phyloP scores from a whole-genome alignment of 495 filamentous ascomycete genomes.

The Penicillium longicatenatum region DNA sequence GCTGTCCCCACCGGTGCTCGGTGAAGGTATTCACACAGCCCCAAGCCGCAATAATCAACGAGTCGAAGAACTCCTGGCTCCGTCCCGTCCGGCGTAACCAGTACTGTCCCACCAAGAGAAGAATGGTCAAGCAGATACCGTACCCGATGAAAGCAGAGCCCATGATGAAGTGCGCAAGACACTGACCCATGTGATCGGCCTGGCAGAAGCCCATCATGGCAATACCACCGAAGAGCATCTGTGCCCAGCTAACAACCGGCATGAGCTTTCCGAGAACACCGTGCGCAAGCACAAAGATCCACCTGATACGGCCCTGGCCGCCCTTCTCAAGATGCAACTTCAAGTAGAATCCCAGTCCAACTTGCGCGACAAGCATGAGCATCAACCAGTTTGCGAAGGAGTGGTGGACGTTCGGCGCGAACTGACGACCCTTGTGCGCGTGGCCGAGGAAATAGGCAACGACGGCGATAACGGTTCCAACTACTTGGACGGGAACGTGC shows the following conservation, averaged over 20 bases:
- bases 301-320: constrained; percentile 75
- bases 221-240: constrained; percentile 97
- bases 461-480: constrained; percentile 73
- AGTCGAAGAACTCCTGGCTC: constrained; percentile 98
- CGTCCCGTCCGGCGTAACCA: constrained; percentile 85
- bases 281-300: constrained; percentile 69
- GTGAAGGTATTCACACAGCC: constrained; percentile 98
- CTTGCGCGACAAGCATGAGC: constrained; percentile 73
- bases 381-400: constrained; percentile 78
- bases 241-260: constrained; percentile 85
- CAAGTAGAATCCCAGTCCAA: constrained; percentile 82
- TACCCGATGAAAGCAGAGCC: constrained; percentile 95
- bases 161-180: constrained; percentile 98
- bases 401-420: constrained; percentile 80
- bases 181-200: constrained; percentile 89
- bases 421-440: constrained; percentile 84
- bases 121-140: constrained; percentile 81
- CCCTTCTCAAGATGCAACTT: constrained; percentile 86
- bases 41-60: constrained; percentile 86
- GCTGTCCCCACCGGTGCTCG: constrained; percentile 88
- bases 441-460: constrained; percentile 91
- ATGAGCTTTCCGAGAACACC: constrained; percentile 83
- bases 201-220: constrained; percentile 92
- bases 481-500: constrained; percentile 88
- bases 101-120: constrained; percentile 83